These are phyloP conservation scores for Stemphylium lycopersici DNA, from an alignment of 2,329 filamentous ascomycete genomes.

Conservation along the genomic window DNA sequence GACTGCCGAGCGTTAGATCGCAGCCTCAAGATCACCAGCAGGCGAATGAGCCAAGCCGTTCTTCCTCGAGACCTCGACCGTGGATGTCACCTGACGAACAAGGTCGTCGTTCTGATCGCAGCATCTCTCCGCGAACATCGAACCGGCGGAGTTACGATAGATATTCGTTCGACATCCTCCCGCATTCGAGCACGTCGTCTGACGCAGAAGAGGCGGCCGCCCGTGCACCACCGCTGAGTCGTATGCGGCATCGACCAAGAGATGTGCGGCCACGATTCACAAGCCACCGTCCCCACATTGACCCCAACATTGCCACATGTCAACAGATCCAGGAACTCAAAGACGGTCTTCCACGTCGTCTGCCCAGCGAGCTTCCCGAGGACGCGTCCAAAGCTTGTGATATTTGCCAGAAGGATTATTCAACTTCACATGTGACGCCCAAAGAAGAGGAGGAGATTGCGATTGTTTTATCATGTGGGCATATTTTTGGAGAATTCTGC, in stretches of 20 bases:
- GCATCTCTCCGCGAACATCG: slow-evolving; percentile 37
- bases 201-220: slow-evolving; percentile 35
- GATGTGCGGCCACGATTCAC: slow-evolving; percentile 24
- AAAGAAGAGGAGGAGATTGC: slow-evolving; percentile 43
- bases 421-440: slow-evolving; percentile 30
- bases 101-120: slow-evolving; percentile 32
- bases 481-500: slow-evolving; percentile 46
- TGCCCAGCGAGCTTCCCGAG: slow-evolving; percentile 35
- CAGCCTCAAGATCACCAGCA: slow-evolving; percentile 22
- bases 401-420: slow-evolving; percentile 48
- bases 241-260: slow-evolving; percentile 21
- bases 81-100: slow-evolving; percentile 17
- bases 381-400: slow-evolving; percentile 37
- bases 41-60: slow-evolving; percentile 10
- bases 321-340: slow-evolving; percentile 42
- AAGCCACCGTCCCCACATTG: slow-evolving; percentile 15
- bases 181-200: slow-evolving; percentile 27
- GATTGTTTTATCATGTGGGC: slow-evolving; percentile 44
- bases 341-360: slow-evolving; percentile 30
- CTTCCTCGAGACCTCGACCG: slow-evolving; percentile 21
- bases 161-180: slow-evolving; percentile 34
- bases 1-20: slow-evolving; percentile 10
- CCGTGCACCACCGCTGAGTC: slow-evolving; percentile 27
- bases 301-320: slow-evolving; percentile 32
- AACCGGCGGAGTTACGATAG: slow-evolving; percentile 41